Evolutionary conservation across 2,329 filamentous ascomycete species (phyloP).

Genomic region (Dothistroma pini): DNA sequence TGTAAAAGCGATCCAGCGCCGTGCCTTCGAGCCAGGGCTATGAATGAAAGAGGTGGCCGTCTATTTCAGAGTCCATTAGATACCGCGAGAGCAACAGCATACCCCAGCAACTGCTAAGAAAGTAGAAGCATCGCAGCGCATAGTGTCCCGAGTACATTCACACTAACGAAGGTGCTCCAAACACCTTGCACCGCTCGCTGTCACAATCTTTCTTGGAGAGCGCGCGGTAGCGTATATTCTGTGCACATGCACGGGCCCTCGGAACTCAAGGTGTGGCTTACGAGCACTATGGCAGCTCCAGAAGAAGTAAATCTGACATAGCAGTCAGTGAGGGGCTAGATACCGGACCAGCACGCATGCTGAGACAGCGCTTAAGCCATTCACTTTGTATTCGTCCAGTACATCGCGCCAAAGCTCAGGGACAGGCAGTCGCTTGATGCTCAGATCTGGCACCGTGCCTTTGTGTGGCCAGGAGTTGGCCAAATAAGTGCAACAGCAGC

Average conservation of each 20-base stretch:
- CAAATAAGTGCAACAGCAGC: too few species aligned
- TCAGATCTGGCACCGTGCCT: not conserved
- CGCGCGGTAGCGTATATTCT: too few species aligned
- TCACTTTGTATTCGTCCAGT: conserved; percentile 49
- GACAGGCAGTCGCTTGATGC: conserved; percentile 42
- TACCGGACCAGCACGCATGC: not conserved
- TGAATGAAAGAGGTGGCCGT: too few species aligned
- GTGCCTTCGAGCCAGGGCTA: not conserved
- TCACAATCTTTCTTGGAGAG: too few species aligned
- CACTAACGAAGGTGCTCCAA: too few species aligned
- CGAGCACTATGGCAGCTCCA: conserved; percentile 29
- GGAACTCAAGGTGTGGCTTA: not conserved
- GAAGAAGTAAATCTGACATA: conserved; percentile 25
- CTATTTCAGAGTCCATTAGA: too few species aligned
- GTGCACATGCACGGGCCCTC: not conserved
- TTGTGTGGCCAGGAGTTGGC: not conserved
- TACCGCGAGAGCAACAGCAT: too few species aligned
- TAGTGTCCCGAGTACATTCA: too few species aligned
- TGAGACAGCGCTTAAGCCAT: conserved; percentile 21
- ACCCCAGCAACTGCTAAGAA: too few species aligned
- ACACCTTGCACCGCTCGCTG: too few species aligned
- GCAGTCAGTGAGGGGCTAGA: not conserved
- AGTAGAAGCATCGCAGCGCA: too few species aligned
- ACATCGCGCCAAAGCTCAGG: conserved; percentile 50
- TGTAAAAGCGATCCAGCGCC: not conserved